Evolutionary conservation across 257 asterid species (phyloP).

Genomic region (Solanum bulbocastanum): DNA sequence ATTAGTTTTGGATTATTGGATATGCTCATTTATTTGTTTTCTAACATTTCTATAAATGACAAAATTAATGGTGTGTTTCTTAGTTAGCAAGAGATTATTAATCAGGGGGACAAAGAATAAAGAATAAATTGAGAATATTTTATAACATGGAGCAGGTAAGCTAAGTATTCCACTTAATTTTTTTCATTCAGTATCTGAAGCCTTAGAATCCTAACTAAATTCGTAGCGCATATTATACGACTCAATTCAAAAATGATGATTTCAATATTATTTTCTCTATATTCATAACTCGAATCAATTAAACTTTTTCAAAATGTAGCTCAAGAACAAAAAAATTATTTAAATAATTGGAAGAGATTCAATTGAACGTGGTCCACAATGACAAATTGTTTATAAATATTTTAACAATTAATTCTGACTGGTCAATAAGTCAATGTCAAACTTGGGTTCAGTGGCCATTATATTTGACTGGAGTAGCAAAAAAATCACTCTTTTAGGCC

Average conservation of each 20-base stretch:
- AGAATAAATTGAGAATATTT: not conserved
- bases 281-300: fast-evolving
- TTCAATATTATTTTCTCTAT: fast-evolving
- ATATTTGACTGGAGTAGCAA: not conserved
- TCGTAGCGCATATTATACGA: fast-evolving
- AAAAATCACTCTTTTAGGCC: not conserved
- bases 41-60: not conserved
- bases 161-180: not conserved
- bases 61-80: not conserved
- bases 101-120: not conserved
- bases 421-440: not conserved
- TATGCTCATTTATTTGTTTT: not conserved
- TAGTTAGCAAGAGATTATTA: not conserved
- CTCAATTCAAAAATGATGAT: fast-evolving
- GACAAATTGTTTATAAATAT: not conserved
- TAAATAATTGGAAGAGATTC: not conserved
- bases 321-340: not conserved
- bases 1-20: not conserved
- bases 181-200: fast-evolving
- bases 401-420: not conserved
- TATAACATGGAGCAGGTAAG: not conserved
- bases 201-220: too few relatives aligned
- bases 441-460: not conserved
- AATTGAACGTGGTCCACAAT: not conserved
- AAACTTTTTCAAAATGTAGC: not conserved